Base-by-base conservation (phyloP, 2,329 filamentous ascomycete species). In the Clonostachys solani region DNA sequence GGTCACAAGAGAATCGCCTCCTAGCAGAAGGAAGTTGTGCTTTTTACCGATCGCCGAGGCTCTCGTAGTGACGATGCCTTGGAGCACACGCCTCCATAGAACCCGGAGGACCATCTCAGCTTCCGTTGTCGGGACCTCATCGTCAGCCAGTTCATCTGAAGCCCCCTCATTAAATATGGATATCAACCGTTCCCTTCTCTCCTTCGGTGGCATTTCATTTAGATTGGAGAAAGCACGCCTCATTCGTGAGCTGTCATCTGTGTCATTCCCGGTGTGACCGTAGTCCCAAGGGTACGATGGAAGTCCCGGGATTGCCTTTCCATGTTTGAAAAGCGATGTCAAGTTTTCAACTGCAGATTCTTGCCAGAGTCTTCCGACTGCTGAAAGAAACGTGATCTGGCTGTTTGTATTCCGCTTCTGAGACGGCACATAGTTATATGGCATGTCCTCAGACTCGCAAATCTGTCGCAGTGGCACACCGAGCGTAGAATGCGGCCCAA, bases 11-110 rank as follows among this genome's bases (percentile, higher is more conserved):
- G 46, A 49, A 45, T 53, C 49, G 12, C 52, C 52, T 13, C 52
- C 52, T 18, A 54, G 43, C 40, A 49, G 47, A 35, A 54, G 53
- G 43, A 54, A 54, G 23, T 51, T 53, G 36, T 46, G n/a, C 16
- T 40, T 12, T 33, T 18, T 46, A 6, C 35, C 36, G 18, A 46
- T 46, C 15, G 18, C 36, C 4, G 23, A 16, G 5, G 41, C n/a
- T 16, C 51, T 33, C 34, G 33, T 15, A 15, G 19, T 42, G 17
- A 50, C 36, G 3, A 49, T 34, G 13, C 37, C 19, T 3, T 37
- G 17, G 7, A 54, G 48, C 5, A 50, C 36, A 10, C 44, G 38
- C 3, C 43, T 12, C 33, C 48, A 52, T 33, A 51, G 49, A 9
- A 50, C 45, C n/a, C 50, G 45, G 5, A 52, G 17, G 15, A 40